A percentile compares a stretch with the other conserved stretches of the same genome.
Evolutionary conservation across 176 grass and related monocot genomes (phyloP).

Genomic region (Tuctoria greenei): DNA sequence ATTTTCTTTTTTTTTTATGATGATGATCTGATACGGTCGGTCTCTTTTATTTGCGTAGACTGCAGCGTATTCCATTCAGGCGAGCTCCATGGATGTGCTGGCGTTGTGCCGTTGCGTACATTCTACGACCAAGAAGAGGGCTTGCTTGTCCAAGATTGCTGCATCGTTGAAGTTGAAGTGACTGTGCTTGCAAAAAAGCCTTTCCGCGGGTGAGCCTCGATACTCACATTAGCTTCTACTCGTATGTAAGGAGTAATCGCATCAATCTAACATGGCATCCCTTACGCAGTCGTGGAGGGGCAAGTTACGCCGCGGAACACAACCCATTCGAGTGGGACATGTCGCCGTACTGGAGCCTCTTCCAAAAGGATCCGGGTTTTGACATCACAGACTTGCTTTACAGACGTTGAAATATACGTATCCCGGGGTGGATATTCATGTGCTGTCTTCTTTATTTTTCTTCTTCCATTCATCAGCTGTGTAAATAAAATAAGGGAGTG

Average conservation of each 20-base stretch:
- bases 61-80: neutral
- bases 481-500: no score
- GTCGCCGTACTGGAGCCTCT: neutral
- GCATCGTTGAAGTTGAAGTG: neutral
- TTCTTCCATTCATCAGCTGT: no score
- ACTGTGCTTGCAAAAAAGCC: neutral
- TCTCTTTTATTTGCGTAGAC: neutral
- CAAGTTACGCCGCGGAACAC: neutral
- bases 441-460: no score
- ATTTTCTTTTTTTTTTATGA: no score
- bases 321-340: conserved; percentile 1
- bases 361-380: neutral
- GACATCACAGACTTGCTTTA: conserved; percentile 1
- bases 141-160: neutral
- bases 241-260: no score
- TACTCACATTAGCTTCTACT: neutral
- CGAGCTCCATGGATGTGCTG: neutral
- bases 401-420: neutral
- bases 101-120: neutral
- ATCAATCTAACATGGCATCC: neutral
- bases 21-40: no score
- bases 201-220: neutral
- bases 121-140: neutral
- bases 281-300: no score
- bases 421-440: neutral